Conservation (phyloP, 2,329 filamentous ascomycete genomes). For the Chlorencoelia australis region DNA sequence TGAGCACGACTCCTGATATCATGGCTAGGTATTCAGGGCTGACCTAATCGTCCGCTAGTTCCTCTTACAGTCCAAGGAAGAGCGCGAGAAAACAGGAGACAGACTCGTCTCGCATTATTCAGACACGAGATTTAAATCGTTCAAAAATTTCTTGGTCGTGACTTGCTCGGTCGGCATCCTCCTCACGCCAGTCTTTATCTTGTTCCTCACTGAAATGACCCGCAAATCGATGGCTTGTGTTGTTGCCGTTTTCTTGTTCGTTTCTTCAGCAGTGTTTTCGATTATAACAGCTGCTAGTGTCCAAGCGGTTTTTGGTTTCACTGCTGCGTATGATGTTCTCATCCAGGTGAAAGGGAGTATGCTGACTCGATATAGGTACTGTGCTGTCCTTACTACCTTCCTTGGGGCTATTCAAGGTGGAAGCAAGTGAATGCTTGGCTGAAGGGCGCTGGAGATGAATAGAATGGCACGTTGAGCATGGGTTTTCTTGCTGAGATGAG, state of each 20-base stretch:
- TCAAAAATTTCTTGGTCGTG: constrained; percentile 4
- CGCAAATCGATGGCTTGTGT: constrained; percentile 8
- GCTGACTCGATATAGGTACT: background rate
- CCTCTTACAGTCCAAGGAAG: constrained; percentile 6
- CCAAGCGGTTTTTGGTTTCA: background rate
- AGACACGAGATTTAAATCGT: background rate
- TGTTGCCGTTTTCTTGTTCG: constrained; percentile 7
- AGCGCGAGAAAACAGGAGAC: constrained; percentile 7
- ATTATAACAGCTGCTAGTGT: constrained; percentile 3
- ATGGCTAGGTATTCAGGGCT: no score
- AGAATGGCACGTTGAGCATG: no score
- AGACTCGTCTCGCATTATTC: constrained; percentile 4
- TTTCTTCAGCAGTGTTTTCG: constrained; percentile 8
- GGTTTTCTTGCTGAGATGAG: no score
- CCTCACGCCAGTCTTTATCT: constrained; percentile 12
- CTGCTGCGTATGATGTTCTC: background rate
- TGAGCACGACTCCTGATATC: background rate
- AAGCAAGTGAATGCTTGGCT: no score
- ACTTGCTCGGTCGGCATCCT: constrained; percentile 7
- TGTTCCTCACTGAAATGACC: constrained; percentile 14
- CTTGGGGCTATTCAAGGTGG: background rate
- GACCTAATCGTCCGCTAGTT: no score
- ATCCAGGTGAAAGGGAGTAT: background rate
- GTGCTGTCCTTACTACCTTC: background rate
- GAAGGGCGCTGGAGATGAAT: no score